Conservation (phyloP, 257 asterid genomes). For the Dorcoceras hygrometricum region DNA sequence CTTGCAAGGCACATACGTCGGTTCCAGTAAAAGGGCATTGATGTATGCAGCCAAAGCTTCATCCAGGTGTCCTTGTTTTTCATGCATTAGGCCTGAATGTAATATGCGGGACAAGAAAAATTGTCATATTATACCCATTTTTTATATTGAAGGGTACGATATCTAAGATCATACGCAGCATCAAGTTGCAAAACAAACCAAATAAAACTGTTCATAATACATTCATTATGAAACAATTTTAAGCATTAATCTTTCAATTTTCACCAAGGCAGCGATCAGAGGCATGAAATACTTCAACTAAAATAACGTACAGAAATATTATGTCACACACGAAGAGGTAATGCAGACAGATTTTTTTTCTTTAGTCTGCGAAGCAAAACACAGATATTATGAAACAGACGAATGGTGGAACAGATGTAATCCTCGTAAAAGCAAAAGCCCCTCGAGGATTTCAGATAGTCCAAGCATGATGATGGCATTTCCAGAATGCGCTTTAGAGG, state of each 20-base stretch:
- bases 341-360: no score
- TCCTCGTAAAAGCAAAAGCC: background rate
- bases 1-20: slow-evolving; percentile 77
- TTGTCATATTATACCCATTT: background rate
- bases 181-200: slow-evolving; percentile 3
- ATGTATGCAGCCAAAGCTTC: slow-evolving; percentile 67
- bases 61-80: slow-evolving; percentile 53
- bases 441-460: background rate
- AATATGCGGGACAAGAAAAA: slow-evolving; percentile 10
- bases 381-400: no score
- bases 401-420: no score
- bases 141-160: background rate
- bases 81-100: slow-evolving; percentile 65
- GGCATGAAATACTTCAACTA: background rate
- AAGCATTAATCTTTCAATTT: background rate
- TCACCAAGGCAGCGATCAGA: background rate
- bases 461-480: background rate
- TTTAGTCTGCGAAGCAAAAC: no score
- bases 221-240: background rate
- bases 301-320: background rate
- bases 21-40: slow-evolving; percentile 76
- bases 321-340: background rate
- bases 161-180: background rate
- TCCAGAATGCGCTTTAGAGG: background rate
- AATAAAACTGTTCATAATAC: background rate